Percentiles rank a stretch among this genome's conserved stretches.
phyloP scores from a whole-genome alignment of 257 asterid species.

The Petunia axillaris region DNA sequence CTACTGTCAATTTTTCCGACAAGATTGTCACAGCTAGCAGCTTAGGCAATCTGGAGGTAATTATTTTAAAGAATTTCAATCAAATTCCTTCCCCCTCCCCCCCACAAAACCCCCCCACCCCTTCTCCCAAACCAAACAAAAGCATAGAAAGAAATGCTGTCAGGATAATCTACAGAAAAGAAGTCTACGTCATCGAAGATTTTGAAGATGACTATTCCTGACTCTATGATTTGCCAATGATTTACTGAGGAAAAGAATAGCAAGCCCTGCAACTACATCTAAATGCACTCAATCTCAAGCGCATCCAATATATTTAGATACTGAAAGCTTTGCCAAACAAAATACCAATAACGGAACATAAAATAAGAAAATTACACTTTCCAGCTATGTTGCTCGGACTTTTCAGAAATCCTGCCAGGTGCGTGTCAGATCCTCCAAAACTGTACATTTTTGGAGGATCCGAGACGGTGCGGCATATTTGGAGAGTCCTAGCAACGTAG shows the following conservation, averaged over 20 bases:
- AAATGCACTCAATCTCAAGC: not conserved
- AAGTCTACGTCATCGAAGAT: not conserved
- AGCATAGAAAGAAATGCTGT: not conserved
- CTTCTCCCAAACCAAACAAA: not conserved
- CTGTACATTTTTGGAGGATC: too few species aligned
- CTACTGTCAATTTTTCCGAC: not conserved
- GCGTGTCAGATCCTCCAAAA: too few species aligned
- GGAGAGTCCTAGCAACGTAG: too few species aligned
- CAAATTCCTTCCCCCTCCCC: too few species aligned
- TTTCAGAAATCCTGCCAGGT: too few species aligned
- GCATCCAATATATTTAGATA: not conserved
- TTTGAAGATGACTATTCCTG: slow-evolving; percentile 11
- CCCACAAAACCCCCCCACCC: not conserved
- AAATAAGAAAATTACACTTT: not conserved
- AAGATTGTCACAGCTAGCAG: not conserved
- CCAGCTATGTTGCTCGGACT: not conserved
- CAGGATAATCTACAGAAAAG: not conserved
- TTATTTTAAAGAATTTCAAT: not conserved
- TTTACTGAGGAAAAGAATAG: not conserved
- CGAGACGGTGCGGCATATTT: too few species aligned
- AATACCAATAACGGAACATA: not conserved
- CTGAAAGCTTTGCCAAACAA: not conserved
- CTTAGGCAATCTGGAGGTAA: not conserved
- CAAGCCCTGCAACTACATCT: not conserved
- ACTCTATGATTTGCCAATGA: not conserved